These are phyloP conservation scores for Phaffomyces opuntiae DNA, from an alignment of 805 yeast species.

Conservation along the genomic window DNA sequence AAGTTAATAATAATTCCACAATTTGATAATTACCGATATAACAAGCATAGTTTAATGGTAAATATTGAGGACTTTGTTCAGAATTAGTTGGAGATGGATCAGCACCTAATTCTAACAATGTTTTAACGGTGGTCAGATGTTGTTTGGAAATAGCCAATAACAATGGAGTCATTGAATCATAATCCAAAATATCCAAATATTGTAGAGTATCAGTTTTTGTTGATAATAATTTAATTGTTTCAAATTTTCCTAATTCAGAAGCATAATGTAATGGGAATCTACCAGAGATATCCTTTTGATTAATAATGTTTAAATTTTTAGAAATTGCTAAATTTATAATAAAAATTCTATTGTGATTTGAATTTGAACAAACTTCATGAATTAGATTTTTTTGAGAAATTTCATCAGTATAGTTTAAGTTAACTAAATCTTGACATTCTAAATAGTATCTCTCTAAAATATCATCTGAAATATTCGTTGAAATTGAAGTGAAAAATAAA, in stretches of 20 bases:
- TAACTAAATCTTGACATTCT: conserved; percentile 37
- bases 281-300: conserved; percentile 58
- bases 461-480: conserved; percentile 55
- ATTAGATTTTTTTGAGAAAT: conserved; percentile 65
- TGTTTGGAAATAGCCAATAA: conserved; percentile 69
- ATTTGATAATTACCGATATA: conserved; percentile 71
- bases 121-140: conserved; percentile 46
- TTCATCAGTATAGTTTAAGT: conserved; percentile 62
- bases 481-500: conserved; percentile 62
- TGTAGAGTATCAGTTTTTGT: conserved; percentile 20
- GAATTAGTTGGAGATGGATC: conserved; percentile 41
- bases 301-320: conserved; percentile 21
- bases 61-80: conserved; percentile 53
- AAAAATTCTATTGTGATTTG: conserved; percentile 16
- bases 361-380: conserved; percentile 49
- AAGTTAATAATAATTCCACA: conserved; percentile 38
- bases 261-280: conserved; percentile 86
- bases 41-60: conserved; percentile 84
- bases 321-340: conserved; percentile 17
- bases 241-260: conserved; percentile 48
- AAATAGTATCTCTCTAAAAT: conserved; percentile 40
- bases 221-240: conserved; percentile 34
- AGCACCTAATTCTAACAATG: conserved; percentile 41
- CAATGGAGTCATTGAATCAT: conserved; percentile 76
- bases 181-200: conserved; percentile 43